Evolutionary conservation across 208 protist genomes (phyloP), one percentile per base, ranked within the genome.

Genomic region (Crithidia bombi): DNA sequence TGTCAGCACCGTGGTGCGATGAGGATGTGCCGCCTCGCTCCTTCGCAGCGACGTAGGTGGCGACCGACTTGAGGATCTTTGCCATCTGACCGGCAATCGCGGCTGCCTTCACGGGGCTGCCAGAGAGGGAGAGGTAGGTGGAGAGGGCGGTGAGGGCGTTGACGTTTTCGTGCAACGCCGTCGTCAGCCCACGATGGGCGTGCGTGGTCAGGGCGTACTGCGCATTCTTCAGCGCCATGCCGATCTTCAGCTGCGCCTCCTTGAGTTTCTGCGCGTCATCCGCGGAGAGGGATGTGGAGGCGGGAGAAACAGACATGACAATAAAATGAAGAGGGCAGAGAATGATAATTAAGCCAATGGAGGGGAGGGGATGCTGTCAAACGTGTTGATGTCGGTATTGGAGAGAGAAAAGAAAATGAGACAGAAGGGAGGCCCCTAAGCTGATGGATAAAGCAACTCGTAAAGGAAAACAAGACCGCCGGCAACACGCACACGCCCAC

Each of bases 71-170:
- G 35, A 79, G 73, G n/a, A 93, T 68, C 64, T 93, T 90, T 14
- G 80, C 82, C 47, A 89, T 86, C 59, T 82, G 80, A 11, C 77
- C 83, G 23, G 85, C 79, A 39, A 85, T 87, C 25, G 84, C 88
- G 23, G 82, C 81, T 3, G 78, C 88, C 54, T 93, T 93, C 19
- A 86, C 70, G 15, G 75, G 57, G 50, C 81, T 88, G 55, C 79
- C 85, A 23, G 79, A 74, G 39, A 87, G 69, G 12, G 75, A 69
- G 6, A 93, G 70, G 51, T 93, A 93, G 17, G 73, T 75, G 47
- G 76, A 80, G 17, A 93, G 83, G 10, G 81, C 82, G 6, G 66
- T 76, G 6, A 90, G 35, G 9, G 83, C 81, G 36, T 68, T 76
- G 39, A 79, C 69, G 28, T 69, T 82, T 52, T 91, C 83, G 4